phyloP scores from a whole-genome alignment of 139 green algal genomes.

The Tetradesmus lagerheimii region DNA sequence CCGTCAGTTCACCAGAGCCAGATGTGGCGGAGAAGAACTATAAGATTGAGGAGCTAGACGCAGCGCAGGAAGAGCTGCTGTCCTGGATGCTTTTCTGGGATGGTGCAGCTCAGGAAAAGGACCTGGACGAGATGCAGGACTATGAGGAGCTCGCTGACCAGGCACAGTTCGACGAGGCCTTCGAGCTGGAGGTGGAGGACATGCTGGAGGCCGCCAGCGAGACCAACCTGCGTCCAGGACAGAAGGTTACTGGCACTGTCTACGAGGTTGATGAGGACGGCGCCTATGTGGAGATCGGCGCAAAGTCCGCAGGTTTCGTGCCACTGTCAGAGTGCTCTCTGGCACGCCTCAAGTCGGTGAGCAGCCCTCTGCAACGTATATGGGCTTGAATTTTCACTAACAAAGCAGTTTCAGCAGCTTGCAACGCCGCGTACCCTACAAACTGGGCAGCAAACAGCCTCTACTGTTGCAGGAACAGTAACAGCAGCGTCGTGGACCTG shows the following conservation, averaged over 20 bases:
- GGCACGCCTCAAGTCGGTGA: conserved; percentile 65
- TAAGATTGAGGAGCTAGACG: conserved; percentile 63
- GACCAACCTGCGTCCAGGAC: conserved; percentile 69
- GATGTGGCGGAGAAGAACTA: conserved; percentile 44
- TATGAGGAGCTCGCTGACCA: conserved; percentile 66
- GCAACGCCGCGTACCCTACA: neutral
- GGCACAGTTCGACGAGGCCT: conserved; percentile 50
- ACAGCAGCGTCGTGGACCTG: neutral
- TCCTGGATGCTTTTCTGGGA: conserved; percentile 66
- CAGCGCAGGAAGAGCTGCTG: conserved; percentile 67
- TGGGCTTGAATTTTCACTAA: neutral
- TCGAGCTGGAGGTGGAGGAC: conserved; percentile 67
- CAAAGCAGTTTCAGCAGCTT: neutral
- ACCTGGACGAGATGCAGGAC: conserved; percentile 71
- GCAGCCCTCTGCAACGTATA: neutral
- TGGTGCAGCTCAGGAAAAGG: conserved; percentile 56
- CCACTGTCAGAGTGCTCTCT: conserved; percentile 85
- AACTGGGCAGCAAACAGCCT: neutral
- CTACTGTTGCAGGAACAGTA: neutral
- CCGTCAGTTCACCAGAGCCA: conserved; percentile 34
- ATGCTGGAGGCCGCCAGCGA: conserved; percentile 66
- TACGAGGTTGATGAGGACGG: conserved; percentile 88
- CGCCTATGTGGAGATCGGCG: conserved; percentile 94
- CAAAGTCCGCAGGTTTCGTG: conserved; percentile 91
- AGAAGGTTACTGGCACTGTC: conserved; percentile 80